Base-by-base conservation (phyloP, 345 rosid species). In the Trapa bicornis region DNA sequence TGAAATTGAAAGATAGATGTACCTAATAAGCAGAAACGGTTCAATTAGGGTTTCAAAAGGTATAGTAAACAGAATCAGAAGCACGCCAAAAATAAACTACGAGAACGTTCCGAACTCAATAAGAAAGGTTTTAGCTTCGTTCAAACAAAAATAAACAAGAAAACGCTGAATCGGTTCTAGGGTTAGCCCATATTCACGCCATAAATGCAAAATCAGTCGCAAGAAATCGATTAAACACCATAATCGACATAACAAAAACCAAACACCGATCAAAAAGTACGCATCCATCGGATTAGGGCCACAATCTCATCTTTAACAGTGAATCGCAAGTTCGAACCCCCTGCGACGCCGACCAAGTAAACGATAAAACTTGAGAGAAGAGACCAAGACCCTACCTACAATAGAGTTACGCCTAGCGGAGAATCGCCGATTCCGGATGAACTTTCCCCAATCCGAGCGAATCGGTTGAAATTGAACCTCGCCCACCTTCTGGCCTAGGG, bases 1-100 rank as follows among this genome's bases (percentile, higher is more conserved):
- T 91, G 42, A 57, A 72, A 5, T n/a, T n/a, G 11, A n/a, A 37
- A 33, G 64, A 15, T 35, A 1, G 43, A 15, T 39, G 12, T 6
- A 29, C 29, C 4, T 53, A 11, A 0, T 8, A 0, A 53, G 35
- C 63, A 15, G 12, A 52, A 37, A 54, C 43, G 9, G 63, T 5
- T 16, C 41, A 48, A 64, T 53, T 4, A 54, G 60, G 60, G 63
- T 58, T 32, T 58, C 62, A 57, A 57, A 32, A 0, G 9, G 3
- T 33, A n/a, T 9, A n/a, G 8, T 3, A 5, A 35, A 5, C 60
- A n/a, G 60, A 11, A 32, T 58, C 37, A 15, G 56, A 94, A 0
- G 29, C 29, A 22, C 29, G 29, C 29, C 0, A 22, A 22, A 22
- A 22, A 22, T 22, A 22, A 22, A 22, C 29, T 22, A 22, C 29